Evolutionary conservation across 306 rosid genomes (phyloP), one percentile per base, ranked within the genome.

Genomic region (Datisca glomerata): DNA sequence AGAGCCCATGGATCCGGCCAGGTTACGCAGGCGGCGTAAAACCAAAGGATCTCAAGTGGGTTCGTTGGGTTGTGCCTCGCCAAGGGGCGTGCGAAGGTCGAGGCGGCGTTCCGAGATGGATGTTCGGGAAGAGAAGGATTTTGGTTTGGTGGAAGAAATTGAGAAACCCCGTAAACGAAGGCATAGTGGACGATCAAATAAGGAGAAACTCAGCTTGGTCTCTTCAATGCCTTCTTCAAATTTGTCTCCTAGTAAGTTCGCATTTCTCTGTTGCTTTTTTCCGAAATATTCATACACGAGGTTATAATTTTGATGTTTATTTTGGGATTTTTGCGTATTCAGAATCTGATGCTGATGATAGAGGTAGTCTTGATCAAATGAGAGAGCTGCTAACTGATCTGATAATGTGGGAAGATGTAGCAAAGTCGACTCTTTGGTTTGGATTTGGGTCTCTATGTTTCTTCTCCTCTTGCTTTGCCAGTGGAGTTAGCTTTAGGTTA

Each of bases 341-440:
- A 79, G 86, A 66, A 32, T 51, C 24, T 27, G 75, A 65, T 18
- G 75, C 65, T 34, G 93, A 75, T 17, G 67, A 61, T 47, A 60
- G 57, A 10, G 43, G 53, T 42, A 55, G 75, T 67, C 51, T 84
- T 6, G 78, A 84, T 22, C 72, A 62, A 59, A 38, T 80, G 34
- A 70, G 84, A 35, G 59, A 70, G 65, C 28, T 77, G 8, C 39
- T 80, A 34, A 63, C 29, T 47, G 93, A 80, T 66, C 58, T 89
- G 68, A 53, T 80, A 12, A 77, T 77, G 92, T 89, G 98, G 98
- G 78, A 65, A 57, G 92, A 89, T 64, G 67, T 63, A 12, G 67
- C 98, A 14, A 80, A 66, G 49, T 84, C 93, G 2, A 70, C 66
- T 45, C 71, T 84, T 59, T 89, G 95, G 98, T 84, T 89, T 60